Percentiles rank a stretch among this genome's conserved stretches.
phyloP scores from a whole-genome alignment of 192 early-diverging fungal species.

The Rhizophagus sp. region DNA sequence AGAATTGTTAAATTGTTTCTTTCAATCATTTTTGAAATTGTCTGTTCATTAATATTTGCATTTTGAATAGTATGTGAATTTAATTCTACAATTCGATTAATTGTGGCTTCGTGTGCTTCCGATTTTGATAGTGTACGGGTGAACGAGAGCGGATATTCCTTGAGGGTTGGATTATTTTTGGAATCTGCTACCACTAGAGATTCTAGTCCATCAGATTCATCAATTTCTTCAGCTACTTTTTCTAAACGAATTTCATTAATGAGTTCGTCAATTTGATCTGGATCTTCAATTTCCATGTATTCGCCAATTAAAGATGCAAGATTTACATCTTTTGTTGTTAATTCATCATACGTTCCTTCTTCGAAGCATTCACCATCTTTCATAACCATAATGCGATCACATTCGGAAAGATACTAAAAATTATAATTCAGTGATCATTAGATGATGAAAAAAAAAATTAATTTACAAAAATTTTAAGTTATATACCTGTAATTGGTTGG shows the following conservation, averaged over 20 bases:
- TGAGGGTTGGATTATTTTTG: not conserved
- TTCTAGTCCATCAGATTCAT: constrained; percentile 37
- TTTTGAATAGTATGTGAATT: constrained; percentile 60
- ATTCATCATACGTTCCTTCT: constrained; percentile 59
- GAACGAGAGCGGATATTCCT: not conserved
- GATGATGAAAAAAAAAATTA: not conserved
- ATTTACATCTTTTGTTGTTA: constrained; percentile 64
- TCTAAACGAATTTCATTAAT: constrained; percentile 44
- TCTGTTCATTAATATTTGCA: constrained; percentile 63
- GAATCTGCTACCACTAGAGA: not conserved
- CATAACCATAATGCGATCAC: constrained; percentile 63
- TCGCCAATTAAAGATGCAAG: constrained; percentile 66
- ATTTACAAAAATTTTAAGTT: not conserved
- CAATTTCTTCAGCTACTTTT: constrained; percentile 37
- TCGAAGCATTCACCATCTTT: constrained; percentile 51
- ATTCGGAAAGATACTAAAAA: constrained; percentile 50
- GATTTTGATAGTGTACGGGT: not conserved
- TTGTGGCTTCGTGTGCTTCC: constrained; percentile 46
- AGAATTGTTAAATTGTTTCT: constrained; percentile 62
- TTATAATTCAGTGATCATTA: not conserved
- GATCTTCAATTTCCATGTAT: constrained; percentile 60
- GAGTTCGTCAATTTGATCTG: constrained; percentile 47
- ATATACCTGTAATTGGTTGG: constrained; percentile 60
- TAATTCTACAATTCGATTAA: constrained; percentile 52
- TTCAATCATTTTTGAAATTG: constrained; percentile 74